A percentile compares a stretch with the other conserved stretches of the same genome.
These are phyloP conservation scores for Lactarius psammicola DNA, from an alignment of 768 basidiomycete species.

Conservation along the genomic window DNA sequence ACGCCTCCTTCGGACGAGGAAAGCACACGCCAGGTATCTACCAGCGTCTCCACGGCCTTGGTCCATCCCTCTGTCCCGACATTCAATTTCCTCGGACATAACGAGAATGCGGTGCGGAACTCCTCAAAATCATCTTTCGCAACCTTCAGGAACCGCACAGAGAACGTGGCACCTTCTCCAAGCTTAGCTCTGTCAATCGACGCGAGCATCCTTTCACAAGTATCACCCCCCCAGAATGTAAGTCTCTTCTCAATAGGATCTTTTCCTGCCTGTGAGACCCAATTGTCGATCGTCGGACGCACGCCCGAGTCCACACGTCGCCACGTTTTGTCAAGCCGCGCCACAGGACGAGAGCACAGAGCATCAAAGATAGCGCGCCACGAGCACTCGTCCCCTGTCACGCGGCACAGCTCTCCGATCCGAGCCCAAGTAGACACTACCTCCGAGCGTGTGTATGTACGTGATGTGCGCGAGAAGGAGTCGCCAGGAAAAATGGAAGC, in stretches of 20 bases:
- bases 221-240: slow-evolving; percentile 58
- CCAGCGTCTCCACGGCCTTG: slow-evolving; percentile 48
- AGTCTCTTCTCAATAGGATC: slow-evolving; percentile 49
- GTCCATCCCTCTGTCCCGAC: slow-evolving; percentile 25
- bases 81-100: slow-evolving; percentile 24
- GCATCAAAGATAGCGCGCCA: slow-evolving; percentile 75
- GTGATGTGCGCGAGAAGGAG: slow-evolving; percentile 40
- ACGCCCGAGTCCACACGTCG: slow-evolving; percentile 64
- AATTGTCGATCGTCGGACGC: slow-evolving; percentile 58
- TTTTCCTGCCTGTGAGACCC: slow-evolving; percentile 49
- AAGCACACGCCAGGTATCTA: slow-evolving; percentile 56
- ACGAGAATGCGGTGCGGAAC: slow-evolving; percentile 27
- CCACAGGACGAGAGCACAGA: slow-evolving; percentile 69
- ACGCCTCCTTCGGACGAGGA: slow-evolving; percentile 40
- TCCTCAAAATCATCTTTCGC: slow-evolving; percentile 35
- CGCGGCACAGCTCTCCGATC: slow-evolving; percentile 69
- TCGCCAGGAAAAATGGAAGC: slow-evolving; percentile 37
- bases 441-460: slow-evolving; percentile 70
- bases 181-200: slow-evolving; percentile 36
- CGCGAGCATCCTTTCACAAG: slow-evolving; percentile 31
- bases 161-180: slow-evolving; percentile 41
- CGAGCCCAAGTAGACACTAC: slow-evolving; percentile 70
- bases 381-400: slow-evolving; percentile 74
- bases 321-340: slow-evolving; percentile 78
- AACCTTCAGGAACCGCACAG: slow-evolving; percentile 41